phyloP scores from a whole-genome alignment of 2,329 filamentous ascomycete species.

The Claviceps monticola region DNA sequence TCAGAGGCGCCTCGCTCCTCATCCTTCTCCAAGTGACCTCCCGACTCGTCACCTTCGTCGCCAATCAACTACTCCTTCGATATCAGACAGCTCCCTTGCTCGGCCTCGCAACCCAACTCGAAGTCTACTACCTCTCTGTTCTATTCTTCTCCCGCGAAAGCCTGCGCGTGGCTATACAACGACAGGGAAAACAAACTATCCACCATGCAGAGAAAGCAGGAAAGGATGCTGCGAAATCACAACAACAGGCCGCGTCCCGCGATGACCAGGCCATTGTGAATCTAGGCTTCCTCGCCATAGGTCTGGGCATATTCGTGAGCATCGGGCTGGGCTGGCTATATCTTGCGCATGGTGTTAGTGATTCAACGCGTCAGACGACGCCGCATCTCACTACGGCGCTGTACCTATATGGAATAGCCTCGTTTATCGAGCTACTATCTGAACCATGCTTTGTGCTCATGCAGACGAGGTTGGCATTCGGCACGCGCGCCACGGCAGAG shows the following conservation, averaged over 20 bases:
- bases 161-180: slow-evolving; percentile 78
- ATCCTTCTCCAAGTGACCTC: slow-evolving; percentile 80
- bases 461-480: slow-evolving; percentile 69
- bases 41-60: slow-evolving; percentile 75
- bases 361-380: slow-evolving; percentile 40
- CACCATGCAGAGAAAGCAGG: not conserved
- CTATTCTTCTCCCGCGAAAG: slow-evolving; percentile 90
- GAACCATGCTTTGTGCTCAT: slow-evolving; percentile 85
- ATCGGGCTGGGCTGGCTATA: slow-evolving; percentile 55
- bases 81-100: slow-evolving; percentile 75
- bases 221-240: slow-evolving; percentile 1
- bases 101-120: slow-evolving; percentile 77
- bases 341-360: slow-evolving; percentile 34
- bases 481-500: slow-evolving; percentile 69
- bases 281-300: slow-evolving; percentile 65
- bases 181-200: slow-evolving; percentile 32
- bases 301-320: slow-evolving; percentile 52
- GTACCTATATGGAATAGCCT: slow-evolving; percentile 40
- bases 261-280: slow-evolving; percentile 72
- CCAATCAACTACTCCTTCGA: slow-evolving; percentile 83
- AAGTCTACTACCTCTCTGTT: slow-evolving; percentile 85
- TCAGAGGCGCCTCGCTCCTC: slow-evolving; percentile 68
- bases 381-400: slow-evolving; percentile 47
- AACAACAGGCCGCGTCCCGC: slow-evolving; percentile 9
- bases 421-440: slow-evolving; percentile 61